Conservation (phyloP, 2,329 filamentous ascomycete genomes). For the Lasiodiplodia sp. region DNA sequence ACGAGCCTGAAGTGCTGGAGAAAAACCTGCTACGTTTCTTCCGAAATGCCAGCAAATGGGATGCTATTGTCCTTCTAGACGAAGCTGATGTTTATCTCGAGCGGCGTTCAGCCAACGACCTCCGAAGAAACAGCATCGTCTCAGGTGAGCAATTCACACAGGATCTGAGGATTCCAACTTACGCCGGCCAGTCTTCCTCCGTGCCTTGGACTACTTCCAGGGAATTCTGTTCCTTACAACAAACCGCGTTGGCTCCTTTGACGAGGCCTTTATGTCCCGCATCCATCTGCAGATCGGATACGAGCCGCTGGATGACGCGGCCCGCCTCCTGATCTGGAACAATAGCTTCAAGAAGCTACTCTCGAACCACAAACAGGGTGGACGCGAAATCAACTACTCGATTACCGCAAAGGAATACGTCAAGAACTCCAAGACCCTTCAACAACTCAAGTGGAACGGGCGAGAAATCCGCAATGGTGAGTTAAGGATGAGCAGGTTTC, state of each 20-base stretch:
- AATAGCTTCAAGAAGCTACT: not conserved
- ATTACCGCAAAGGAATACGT: not conserved
- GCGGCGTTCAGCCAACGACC: slow-evolving; percentile 32
- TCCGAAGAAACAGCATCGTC: not conserved
- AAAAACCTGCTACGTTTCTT: slow-evolving; percentile 34
- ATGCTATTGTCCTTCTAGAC: slow-evolving; percentile 44
- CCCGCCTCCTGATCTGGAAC: not conserved
- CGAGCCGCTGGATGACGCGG: not conserved
- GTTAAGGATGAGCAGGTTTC: not conserved
- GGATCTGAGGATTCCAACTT: no score
- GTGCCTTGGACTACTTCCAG: not conserved
- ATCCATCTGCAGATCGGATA: not conserved
- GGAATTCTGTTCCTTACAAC: no score
- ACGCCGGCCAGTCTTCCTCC: not conserved
- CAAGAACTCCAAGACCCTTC: not conserved
- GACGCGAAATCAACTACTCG: not conserved
- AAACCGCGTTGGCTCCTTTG: no score
- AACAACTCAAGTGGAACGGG: not conserved
- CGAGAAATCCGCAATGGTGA: not conserved
- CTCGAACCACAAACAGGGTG: not conserved
- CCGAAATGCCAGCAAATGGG: slow-evolving; percentile 33
- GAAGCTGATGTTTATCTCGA: slow-evolving; percentile 50
- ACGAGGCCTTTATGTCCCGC: no score
- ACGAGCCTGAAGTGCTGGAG: slow-evolving; percentile 32
- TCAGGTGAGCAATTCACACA: not conserved